Base-by-base conservation (phyloP, 2,329 filamentous ascomycete species). In the Dactylellina sp. region DNA sequence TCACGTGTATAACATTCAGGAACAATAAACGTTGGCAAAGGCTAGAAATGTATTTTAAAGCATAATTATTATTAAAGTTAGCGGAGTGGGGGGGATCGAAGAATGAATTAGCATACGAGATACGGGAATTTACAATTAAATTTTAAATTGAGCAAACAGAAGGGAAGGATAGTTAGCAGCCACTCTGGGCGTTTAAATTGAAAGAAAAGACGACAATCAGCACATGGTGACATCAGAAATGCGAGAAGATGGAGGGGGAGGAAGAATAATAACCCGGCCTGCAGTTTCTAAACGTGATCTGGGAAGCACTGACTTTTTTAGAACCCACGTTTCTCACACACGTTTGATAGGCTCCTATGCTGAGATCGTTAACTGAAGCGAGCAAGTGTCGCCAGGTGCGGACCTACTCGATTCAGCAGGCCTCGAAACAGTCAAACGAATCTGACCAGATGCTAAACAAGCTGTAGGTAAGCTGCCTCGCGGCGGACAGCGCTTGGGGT, bases 341-440 rank as follows among this genome's bases (percentile, higher is more conserved):
- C 37, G 44, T 61, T 61, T 50, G 57, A 50, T 32, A 37, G 2
- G 57, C 44, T 37, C 28, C 28, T 24, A 37, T 50, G 25, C 42
- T n/a, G 5, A 20, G 18, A 46, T 46, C 24, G 7, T 47, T 52
- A 18, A 62, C 57, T 52, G 44, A 24, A 24, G 28, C 57, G 49
- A 24, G 47, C n/a, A 63, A 25, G 6, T 44, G 47, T 53, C 37
- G 39, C 20, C 37, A 4, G 22, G 16, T 16, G 7, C 22, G 12
- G 14, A 49, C 50, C 28, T 56, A 1, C 61, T 28, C 18, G 18
- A 55, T 64, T 22, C 16, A 22, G 60, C 18, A 55, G 24, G 11
- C 24, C 37, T 55, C 35, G 47, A 64, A 64, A 55, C 49, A 24
- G 47, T 63, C 60, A 53, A 63, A 63, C 61, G 46, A 16, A 37